Conservation (phyloP, 805 yeast genomes). For the Starmerella ratchasimensis region DNA sequence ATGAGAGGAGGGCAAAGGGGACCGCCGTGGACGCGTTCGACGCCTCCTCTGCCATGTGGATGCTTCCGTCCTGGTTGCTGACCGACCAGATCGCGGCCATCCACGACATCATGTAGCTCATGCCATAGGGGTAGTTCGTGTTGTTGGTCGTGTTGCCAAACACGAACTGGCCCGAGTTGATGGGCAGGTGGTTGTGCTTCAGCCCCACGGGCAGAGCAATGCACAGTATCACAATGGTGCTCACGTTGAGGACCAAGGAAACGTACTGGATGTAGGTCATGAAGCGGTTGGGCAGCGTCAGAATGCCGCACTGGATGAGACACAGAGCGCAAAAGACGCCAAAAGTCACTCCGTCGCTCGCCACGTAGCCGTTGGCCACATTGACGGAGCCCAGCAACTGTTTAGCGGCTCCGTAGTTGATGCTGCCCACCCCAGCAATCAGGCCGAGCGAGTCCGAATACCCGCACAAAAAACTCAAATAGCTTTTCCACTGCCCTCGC, state of each 20-base stretch:
- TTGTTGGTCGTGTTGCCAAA: constrained; percentile 41
- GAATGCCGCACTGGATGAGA: constrained; percentile 37
- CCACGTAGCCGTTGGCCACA: constrained; percentile 36
- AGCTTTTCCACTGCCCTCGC: constrained; percentile 33
- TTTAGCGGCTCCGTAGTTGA: constrained; percentile 56
- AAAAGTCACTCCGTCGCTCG: constrained; percentile 40
- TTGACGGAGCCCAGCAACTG: constrained; percentile 31
- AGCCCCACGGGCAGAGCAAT: constrained; percentile 52
- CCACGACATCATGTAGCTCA: constrained; percentile 40
- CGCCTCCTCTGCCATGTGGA: constrained; percentile 61
- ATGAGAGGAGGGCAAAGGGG: constrained; percentile 50
- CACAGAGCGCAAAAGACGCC: constrained; percentile 55
- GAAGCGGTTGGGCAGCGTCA: constrained; percentile 43
- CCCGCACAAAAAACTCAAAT: constrained; percentile 49
- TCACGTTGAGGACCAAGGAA: constrained; percentile 41
- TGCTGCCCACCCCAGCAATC: constrained; percentile 50
- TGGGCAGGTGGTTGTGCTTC: constrained; percentile 19
- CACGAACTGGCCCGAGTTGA: constrained; percentile 39
- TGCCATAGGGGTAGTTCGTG: constrained; percentile 42
- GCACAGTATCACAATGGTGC: constrained; percentile 38
- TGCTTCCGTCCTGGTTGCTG: constrained; percentile 57
- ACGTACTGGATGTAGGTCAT: constrained; percentile 46
- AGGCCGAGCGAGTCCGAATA: constrained; percentile 53
- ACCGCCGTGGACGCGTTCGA: constrained; percentile 46
- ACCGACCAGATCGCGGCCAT: constrained; percentile 65